Evolutionary conservation across 2,329 filamentous ascomycete species (phyloP), one percentile per base, ranked within the genome.

Genomic region (Aureobasidium sp.): DNA sequence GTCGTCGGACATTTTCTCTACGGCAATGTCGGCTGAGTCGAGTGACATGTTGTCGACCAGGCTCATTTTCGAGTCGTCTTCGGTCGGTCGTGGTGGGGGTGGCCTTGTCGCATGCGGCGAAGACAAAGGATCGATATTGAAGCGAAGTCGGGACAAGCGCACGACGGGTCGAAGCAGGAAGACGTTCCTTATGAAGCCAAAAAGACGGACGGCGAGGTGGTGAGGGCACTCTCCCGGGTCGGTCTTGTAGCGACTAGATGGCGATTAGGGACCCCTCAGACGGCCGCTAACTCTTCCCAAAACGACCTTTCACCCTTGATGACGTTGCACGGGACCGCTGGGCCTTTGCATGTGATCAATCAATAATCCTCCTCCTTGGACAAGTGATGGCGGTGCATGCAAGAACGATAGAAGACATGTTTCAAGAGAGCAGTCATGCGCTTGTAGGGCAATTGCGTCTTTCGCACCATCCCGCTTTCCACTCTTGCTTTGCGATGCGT

Each of bases 1-100:
- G 34, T 62, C 60, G 3, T 62, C 60, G 39, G 41, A 55, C 60
- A 62, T 56, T 42, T 22, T 41, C 9, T 62, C 60, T 12, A 53
- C 42, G 12, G 60, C 39, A 31, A 41, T 29, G 31, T 62, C 42
- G 31, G 41, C 27, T n/a, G 39, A 37, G 36, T 61, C 59, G 39
- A 61, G 14, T 14, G 60, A 22, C 60, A 62, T 62, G 2, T 55
- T 34, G 51, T 56, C 49, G 3, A 47, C 15, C 9, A 44, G 22
- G 45, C 45, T 60, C 57, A 60, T 51, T 45, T 20, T 47, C 41
- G 29, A 31, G 31, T 48, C 20, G 14, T 47, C n/a, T 36, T 3
- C 15, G 20, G n/a, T 31, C 29, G 9, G 15, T 44, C 36, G 52
- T 25, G 17, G 39, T 25, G 52, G 37, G 17, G 45, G 22, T 11